A percentile compares a stretch with the other conserved stretches of the same genome.
These are phyloP conservation scores for Cystobasidium onofrii DNA, from an alignment of 768 basidiomycete genomes.

Conservation along the genomic window DNA sequence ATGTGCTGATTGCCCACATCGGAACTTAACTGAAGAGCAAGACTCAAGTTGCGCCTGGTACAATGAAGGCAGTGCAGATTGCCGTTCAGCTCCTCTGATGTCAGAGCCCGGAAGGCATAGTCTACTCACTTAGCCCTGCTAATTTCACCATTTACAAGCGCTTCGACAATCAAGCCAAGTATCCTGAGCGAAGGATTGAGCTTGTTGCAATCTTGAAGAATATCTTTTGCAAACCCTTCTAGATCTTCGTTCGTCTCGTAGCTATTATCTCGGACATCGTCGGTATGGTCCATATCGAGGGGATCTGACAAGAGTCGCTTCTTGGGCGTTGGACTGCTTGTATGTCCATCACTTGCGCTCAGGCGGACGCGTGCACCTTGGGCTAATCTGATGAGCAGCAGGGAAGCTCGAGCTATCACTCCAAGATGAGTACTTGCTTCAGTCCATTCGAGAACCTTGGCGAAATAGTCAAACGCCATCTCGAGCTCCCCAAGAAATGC, in stretches of 20 bases:
- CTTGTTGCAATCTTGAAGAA: conserved; percentile 7
- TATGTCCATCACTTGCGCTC: not conserved
- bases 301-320: not conserved
- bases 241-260: not conserved
- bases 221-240: not conserved
- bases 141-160: conserved; percentile 8
- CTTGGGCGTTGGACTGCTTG: not conserved
- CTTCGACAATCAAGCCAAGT: conserved; percentile 7
- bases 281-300: not conserved
- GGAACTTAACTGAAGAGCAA: not conserved
- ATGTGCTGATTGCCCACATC: conserved; percentile 3
- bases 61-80: not conserved
- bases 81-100: no score
- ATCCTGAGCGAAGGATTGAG: not conserved
- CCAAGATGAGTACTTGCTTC: not conserved
- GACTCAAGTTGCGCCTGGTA: not conserved
- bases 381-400: not conserved
- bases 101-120: not conserved
- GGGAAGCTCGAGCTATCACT: not conserved
- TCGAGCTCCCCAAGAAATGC: not conserved
- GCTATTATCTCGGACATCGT: not conserved
- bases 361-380: not conserved
- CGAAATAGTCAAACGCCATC: not conserved
- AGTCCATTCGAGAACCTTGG: not conserved
- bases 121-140: conserved; percentile 13